phyloP scores from a whole-genome alignment of 2,329 filamentous ascomycete genomes.

The Monosporascus sp. region DNA sequence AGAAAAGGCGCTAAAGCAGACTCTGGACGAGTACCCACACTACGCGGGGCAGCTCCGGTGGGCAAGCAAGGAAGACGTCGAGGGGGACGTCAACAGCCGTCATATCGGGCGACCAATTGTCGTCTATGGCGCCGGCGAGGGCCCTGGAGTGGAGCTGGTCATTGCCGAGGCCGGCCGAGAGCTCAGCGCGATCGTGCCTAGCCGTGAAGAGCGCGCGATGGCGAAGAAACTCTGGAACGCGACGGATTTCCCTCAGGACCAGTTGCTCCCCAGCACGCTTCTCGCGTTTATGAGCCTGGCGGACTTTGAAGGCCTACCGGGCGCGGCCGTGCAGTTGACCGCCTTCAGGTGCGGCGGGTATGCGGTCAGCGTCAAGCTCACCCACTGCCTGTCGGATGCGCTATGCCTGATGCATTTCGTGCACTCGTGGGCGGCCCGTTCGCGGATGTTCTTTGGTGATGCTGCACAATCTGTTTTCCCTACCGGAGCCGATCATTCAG shows the following conservation, averaged over 20 bases:
- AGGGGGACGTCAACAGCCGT: conserved; percentile 10
- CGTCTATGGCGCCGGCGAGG: conserved; percentile 28
- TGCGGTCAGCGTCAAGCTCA: conserved; percentile 34
- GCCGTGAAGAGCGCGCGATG: conserved; percentile 9
- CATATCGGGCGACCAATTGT: conserved; percentile 29
- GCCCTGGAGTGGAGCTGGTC: conserved; percentile 37
- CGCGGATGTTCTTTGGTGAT: conserved; percentile 10
- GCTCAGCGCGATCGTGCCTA: conserved; percentile 27
- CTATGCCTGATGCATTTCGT: conserved; percentile 36
- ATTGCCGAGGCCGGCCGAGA: conserved; percentile 22
- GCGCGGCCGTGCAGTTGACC: conserved; percentile 32
- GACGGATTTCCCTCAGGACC: conserved; percentile 26
- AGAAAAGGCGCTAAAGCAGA: conserved; percentile 24
- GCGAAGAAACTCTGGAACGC: conserved; percentile 28
- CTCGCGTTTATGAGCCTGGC: conserved; percentile 28
- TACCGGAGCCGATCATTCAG: not conserved
- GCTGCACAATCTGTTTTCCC: not conserved
- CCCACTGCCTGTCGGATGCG: conserved; percentile 41
- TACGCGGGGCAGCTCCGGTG: conserved; percentile 36
- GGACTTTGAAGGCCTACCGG: conserved; percentile 23
- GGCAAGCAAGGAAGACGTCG: conserved; percentile 17
- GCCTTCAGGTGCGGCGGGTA: conserved; percentile 34
- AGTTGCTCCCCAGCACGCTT: conserved; percentile 26
- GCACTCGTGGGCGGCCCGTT: conserved; percentile 32
- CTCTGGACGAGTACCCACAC: conserved; percentile 34